phyloP scores from a whole-genome alignment of 257 asterid species.

The Cordia subcordata region DNA sequence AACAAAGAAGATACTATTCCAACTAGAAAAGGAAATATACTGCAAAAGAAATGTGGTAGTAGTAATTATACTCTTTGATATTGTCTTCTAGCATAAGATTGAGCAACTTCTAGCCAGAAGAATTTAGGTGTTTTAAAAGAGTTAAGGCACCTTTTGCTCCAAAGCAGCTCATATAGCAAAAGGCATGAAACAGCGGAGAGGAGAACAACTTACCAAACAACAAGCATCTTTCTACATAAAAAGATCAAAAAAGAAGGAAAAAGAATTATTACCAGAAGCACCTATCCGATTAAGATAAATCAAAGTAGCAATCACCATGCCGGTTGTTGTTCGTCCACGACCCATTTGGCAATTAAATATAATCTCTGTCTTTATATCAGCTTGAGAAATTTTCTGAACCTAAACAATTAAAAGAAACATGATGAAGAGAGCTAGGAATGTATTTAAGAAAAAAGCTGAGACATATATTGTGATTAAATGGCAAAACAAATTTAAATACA shows the following conservation, averaged over 20 bases:
- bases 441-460: neutral
- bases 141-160: too few relatives aligned
- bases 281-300: conserved; percentile 85
- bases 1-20: too few relatives aligned
- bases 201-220: neutral
- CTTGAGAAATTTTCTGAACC: conserved; percentile 83
- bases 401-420: conserved; percentile 21
- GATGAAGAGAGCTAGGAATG: neutral
- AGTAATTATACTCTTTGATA: too few relatives aligned
- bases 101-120: too few relatives aligned
- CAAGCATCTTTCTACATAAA: conserved; percentile 9
- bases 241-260: conserved; percentile 15
- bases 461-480: neutral
- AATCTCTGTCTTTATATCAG: conserved; percentile 71
- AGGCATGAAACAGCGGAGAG: neutral
- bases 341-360: conserved; percentile 98
- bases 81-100: too few relatives aligned
- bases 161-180: neutral
- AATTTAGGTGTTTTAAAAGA: too few relatives aligned
- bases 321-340: conserved; percentile 97
- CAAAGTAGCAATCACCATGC: conserved; percentile 97
- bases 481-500: neutral
- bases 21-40: too few relatives aligned
- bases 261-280: conserved; percentile 65
- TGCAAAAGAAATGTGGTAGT: too few relatives aligned